Conservation (phyloP, 306 rosid genomes). For the Medicago ruthenica region DNA sequence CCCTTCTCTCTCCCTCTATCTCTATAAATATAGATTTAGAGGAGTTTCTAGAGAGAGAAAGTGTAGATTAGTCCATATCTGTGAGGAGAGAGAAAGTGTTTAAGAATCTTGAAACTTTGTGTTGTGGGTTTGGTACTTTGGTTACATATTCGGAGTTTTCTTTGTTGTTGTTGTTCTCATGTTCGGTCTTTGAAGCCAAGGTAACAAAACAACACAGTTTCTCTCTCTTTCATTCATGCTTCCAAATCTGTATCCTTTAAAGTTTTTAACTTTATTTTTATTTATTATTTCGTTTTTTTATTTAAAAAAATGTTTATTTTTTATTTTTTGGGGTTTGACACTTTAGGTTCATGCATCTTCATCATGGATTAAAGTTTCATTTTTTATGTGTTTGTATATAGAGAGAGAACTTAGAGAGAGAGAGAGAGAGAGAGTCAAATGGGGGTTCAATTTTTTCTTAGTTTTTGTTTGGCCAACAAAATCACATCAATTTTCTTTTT, state of each 20-base stretch:
- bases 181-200: conserved; percentile 45
- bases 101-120: conserved; percentile 40
- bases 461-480: conserved; percentile 25
- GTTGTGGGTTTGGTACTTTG: conserved; percentile 33
- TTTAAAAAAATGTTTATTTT: not conserved
- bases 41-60: conserved; percentile 52
- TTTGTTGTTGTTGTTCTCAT: not conserved
- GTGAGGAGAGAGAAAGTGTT: conserved; percentile 58
- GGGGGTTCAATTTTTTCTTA: conserved; percentile 42
- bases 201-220: conserved; percentile 55
- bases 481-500: conserved; percentile 41
- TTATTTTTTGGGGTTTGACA: conserved; percentile 19
- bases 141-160: conserved; percentile 37
- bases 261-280: conserved; percentile 44
- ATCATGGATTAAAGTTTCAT: conserved; percentile 61
- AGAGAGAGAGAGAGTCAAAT: conserved; percentile 44
- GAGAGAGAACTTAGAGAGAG: not conserved
- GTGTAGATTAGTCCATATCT: conserved; percentile 54
- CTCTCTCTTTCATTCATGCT: conserved; percentile 45
- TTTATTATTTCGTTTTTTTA: conserved; percentile 27
- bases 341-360: conserved; percentile 70
- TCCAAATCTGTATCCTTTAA: conserved; percentile 63
- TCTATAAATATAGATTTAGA: conserved; percentile 38
- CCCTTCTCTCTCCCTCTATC: conserved; percentile 39
- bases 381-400: conserved; percentile 6